Conservation (phyloP, 1,284 basidiomycete species). For the Pseudozyma sp. region DNA sequence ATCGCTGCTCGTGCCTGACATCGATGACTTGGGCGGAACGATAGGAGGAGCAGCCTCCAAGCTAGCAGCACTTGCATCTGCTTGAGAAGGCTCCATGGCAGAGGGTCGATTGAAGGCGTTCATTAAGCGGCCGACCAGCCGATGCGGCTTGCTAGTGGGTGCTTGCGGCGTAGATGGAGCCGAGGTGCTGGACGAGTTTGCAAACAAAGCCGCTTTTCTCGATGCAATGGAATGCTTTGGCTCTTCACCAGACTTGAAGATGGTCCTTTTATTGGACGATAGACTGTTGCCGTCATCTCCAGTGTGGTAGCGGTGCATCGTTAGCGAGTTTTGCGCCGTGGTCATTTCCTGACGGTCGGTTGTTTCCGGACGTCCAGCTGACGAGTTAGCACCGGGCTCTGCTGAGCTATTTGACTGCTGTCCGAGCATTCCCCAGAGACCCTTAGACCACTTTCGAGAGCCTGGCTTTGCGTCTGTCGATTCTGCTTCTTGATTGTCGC, state of each 20-base stretch:
- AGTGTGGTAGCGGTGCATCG: conserved; percentile 35
- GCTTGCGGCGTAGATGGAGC: conserved; percentile 26
- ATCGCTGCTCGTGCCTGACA: neutral
- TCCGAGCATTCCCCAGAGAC: conserved; percentile 49
- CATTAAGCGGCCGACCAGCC: conserved; percentile 41
- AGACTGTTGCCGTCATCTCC: conserved; percentile 22
- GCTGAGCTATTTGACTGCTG: conserved; percentile 21
- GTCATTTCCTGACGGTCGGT: conserved; percentile 20
- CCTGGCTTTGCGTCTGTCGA: conserved; percentile 10
- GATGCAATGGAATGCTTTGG: conserved; percentile 36
- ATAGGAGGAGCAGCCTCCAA: conserved; percentile 4
- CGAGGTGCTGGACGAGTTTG: conserved; percentile 21
- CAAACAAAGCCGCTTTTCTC: conserved; percentile 39
- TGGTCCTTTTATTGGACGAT: conserved; percentile 11
- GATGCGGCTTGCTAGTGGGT: conserved; percentile 22
- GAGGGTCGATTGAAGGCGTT: conserved; percentile 36
- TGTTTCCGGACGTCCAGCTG: conserved; percentile 13
- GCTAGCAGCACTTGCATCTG: neutral
- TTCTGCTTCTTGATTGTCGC: conserved; percentile 8
- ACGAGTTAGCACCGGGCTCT: conserved; percentile 1
- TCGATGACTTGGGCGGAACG: neutral
- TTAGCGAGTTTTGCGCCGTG: conserved; percentile 24
- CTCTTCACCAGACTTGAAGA: conserved; percentile 38
- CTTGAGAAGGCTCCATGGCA: conserved; percentile 15
- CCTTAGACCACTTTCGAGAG: conserved; percentile 43